A percentile compares a stretch with the other conserved stretches of the same genome.
Evolutionary conservation across 73 alveolate species (phyloP).

Genomic region (Paramecium tetraurelia): DNA sequence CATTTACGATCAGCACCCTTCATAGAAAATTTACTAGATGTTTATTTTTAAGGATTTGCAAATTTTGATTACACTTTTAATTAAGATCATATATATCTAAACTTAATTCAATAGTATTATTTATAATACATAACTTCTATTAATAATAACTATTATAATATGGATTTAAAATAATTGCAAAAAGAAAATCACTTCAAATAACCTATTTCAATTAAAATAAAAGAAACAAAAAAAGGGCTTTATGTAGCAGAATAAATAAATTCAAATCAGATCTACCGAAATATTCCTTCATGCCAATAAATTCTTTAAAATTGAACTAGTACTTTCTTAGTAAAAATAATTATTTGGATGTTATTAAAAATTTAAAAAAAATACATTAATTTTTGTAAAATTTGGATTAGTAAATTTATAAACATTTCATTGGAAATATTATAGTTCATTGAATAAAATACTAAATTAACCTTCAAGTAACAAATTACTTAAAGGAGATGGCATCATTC

Average conservation of each 20-base stretch:
- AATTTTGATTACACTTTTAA: neutral
- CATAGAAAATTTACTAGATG: neutral
- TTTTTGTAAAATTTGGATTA: too few relatives aligned
- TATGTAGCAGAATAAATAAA: neutral
- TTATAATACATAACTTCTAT: neutral
- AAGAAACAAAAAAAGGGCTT: neutral
- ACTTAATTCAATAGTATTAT: neutral
- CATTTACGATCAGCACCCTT: neutral
- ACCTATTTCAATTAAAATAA: neutral
- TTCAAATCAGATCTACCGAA: neutral
- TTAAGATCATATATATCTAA: neutral
- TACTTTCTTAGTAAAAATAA: too few relatives aligned
- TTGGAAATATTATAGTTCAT: too few relatives aligned
- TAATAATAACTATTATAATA: neutral
- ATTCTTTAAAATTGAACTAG: neutral
- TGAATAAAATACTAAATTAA: too few relatives aligned
- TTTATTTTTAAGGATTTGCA: neutral
- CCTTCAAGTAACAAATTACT: too few relatives aligned
- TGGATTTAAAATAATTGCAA: neutral
- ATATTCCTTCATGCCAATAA: neutral
- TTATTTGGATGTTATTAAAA: neutral
- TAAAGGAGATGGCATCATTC: too few relatives aligned
- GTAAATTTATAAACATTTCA: too few relatives aligned
- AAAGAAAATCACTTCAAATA: neutral
- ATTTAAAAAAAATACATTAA: too few relatives aligned